These are phyloP conservation scores for Lasiosphaeriaceae sp. DNA, from an alignment of 495 filamentous ascomycete species.

Conservation along the genomic window DNA sequence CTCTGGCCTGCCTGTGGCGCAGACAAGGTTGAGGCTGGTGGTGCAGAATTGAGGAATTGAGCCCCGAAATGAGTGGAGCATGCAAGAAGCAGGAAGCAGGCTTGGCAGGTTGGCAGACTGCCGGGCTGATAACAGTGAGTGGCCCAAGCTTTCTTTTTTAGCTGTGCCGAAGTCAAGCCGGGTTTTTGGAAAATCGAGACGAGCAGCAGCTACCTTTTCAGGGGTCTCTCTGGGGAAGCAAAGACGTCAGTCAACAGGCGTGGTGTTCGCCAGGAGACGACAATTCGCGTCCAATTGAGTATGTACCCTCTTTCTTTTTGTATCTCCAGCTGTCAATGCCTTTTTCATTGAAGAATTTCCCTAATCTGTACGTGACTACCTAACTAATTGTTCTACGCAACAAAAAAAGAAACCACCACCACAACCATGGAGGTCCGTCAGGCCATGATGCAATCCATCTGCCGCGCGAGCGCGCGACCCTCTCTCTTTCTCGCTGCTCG, in stretches of 20 bases:
- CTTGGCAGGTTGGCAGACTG: too few relatives aligned
- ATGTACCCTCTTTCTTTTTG: background rate
- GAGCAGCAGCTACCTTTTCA: background rate
- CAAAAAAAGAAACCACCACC: background rate
- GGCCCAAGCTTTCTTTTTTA: background rate
- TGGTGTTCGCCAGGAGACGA: background rate
- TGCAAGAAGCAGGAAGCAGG: too few relatives aligned
- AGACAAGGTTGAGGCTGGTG: too few relatives aligned
- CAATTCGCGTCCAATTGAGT: constrained; percentile 5
- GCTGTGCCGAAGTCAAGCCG: too few relatives aligned
- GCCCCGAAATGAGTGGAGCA: too few relatives aligned
- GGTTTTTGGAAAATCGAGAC: background rate
- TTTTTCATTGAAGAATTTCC: background rate
- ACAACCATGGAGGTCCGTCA: constrained; percentile 27
- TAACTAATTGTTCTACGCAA: too few relatives aligned
- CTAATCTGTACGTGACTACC: background rate
- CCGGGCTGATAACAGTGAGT: background rate
- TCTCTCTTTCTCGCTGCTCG: background rate
- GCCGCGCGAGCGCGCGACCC: constrained; percentile 8
- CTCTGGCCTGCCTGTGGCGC: too few relatives aligned
- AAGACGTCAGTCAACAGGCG: background rate
- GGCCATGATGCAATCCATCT: constrained; percentile 16
- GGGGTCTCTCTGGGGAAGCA: background rate
- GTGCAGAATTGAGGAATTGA: too few relatives aligned
- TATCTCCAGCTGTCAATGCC: background rate